phyloP scores from a whole-genome alignment of 192 early-diverging fungal genomes.

The Coemansia sp. region DNA sequence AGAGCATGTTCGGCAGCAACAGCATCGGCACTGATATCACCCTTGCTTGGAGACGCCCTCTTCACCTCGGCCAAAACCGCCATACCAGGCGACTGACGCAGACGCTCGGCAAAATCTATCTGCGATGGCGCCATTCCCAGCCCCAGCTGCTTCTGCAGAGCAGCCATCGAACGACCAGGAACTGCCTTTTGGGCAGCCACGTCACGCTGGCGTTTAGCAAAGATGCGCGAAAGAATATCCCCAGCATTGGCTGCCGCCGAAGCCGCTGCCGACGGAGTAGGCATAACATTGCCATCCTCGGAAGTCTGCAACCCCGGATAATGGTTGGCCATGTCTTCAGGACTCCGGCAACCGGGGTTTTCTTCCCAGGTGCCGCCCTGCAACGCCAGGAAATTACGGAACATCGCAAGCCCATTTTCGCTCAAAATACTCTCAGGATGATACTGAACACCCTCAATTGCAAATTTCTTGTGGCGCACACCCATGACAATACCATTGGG shows the following conservation, averaged over 20 bases:
- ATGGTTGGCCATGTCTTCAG: conserved; percentile 19
- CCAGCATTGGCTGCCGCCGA: conserved; percentile 24
- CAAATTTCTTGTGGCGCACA: conserved; percentile 82
- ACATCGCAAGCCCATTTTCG: conserved; percentile 84
- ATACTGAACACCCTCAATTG: conserved; percentile 96
- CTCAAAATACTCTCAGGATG: conserved; percentile 97
- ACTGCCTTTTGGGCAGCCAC: conserved; percentile 65
- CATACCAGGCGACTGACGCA: conserved; percentile 47
- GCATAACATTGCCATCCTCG: conserved; percentile 26
- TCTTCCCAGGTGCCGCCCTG: conserved; percentile 84
- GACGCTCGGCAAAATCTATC: conserved; percentile 76
- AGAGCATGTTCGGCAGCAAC: conserved; percentile 88
- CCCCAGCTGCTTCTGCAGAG: conserved; percentile 69
- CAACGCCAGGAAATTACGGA: conserved; percentile 89
- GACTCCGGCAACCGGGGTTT: conserved; percentile 49
- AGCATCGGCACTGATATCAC: conserved; percentile 77
- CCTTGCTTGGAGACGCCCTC: conserved; percentile 95
- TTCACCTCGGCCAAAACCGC: conserved; percentile 98
- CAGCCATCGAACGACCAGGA: conserved; percentile 71
- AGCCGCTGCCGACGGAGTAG: conserved; percentile 22
- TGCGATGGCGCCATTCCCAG: conserved; percentile 69
- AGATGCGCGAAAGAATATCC: conserved; percentile 81
- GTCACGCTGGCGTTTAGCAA: conserved; percentile 78
- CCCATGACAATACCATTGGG: conserved; percentile 90
- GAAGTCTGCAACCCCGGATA: conserved; percentile 25